Conservation (phyloP, 345 rosid species). For the Hypericum perforatum region DNA sequence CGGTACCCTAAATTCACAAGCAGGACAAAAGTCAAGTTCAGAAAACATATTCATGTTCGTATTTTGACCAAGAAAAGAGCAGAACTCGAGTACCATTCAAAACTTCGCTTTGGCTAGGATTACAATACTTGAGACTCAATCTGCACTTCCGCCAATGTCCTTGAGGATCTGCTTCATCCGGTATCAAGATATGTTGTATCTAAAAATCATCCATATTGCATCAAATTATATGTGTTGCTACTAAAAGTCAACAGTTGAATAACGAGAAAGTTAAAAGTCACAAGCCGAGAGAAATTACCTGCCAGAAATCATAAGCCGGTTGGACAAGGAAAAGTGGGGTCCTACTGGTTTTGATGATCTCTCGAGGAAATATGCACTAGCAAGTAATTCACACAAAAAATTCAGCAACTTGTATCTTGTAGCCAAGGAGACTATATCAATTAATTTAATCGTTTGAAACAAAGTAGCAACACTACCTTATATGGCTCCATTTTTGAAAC, state of each 20-base stretch:
- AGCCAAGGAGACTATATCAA: background rate
- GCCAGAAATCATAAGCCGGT: constrained; percentile 91
- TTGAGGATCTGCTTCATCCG: constrained; percentile 42
- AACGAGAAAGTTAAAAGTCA: constrained; percentile 3
- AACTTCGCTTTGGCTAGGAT: constrained; percentile 39
- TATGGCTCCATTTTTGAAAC: constrained; percentile 9
- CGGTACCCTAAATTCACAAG: constrained; percentile 41
- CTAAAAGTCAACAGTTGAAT: constrained; percentile 6
- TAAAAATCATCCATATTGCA: constrained; percentile 21
- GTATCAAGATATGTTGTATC: constrained; percentile 67
- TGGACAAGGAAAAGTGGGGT: constrained; percentile 77
- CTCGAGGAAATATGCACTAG: constrained; percentile 68
- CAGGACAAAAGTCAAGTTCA: background rate
- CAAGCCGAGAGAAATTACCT: constrained; percentile 37
- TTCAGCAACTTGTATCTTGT: background rate
- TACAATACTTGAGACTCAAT: constrained; percentile 48
- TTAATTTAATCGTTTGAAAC: background rate
- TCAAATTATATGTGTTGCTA: constrained; percentile 12
- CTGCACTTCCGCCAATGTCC: constrained; percentile 59
- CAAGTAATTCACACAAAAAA: background rate
- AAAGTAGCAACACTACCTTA: constrained; percentile 12
- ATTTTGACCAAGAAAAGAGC: constrained; percentile 1
- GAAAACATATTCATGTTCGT: background rate
- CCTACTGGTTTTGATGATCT: constrained; percentile 42
- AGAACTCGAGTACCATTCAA: constrained; percentile 44